Conservation (phyloP, 331 rosid species). For the Acacia concinna region DNA sequence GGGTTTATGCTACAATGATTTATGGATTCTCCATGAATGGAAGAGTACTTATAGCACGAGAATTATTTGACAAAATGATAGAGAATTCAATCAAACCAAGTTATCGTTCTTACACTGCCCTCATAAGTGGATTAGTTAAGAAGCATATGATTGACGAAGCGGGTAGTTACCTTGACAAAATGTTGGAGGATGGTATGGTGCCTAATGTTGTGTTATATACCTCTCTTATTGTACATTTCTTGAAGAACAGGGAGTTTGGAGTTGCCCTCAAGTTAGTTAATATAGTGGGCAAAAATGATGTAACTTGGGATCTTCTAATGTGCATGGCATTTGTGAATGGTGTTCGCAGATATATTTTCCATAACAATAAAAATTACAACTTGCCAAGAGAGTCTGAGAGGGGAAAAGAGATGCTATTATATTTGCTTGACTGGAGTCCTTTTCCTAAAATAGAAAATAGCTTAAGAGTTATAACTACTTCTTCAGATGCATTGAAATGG, state of each 20-base stretch:
- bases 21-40: conserved; percentile 43
- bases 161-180: conserved; percentile 39
- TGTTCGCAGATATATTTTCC: conserved; percentile 29
- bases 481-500: conserved; percentile 26
- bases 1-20: conserved; percentile 41
- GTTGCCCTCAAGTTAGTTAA: conserved; percentile 42
- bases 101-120: conserved; percentile 36
- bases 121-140: conserved; percentile 43
- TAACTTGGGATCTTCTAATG: conserved; percentile 34
- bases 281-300: conserved; percentile 33
- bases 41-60: conserved; percentile 35
- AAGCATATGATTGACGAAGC: conserved; percentile 40
- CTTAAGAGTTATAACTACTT: background rate
- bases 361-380: conserved; percentile 1
- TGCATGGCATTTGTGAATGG: conserved; percentile 36
- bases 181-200: conserved; percentile 43
- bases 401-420: conserved; percentile 35
- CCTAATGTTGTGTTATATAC: conserved; percentile 45
- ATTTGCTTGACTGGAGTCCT: conserved; percentile 28
- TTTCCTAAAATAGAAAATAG: conserved; percentile 8
- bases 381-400: background rate
- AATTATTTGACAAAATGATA: conserved; percentile 45
- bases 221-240: conserved; percentile 38
- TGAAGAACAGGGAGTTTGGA: conserved; percentile 37
- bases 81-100: conserved; percentile 42